Conservation (phyloP, 2,329 filamentous ascomycete species). For the Penicillium sp. region DNA sequence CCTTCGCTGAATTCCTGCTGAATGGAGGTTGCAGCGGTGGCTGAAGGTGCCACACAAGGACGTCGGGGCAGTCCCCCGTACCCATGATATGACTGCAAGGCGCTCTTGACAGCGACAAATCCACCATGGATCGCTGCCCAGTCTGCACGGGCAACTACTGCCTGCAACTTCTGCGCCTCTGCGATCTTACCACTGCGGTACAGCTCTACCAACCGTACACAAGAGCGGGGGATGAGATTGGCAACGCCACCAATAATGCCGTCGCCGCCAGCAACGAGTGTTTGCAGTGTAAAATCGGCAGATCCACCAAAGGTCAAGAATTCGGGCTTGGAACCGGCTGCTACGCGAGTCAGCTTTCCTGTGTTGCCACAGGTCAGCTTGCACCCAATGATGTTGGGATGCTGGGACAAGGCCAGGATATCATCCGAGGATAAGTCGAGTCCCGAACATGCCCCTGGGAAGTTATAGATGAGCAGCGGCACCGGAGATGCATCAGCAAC, state of each 20-base stretch:
- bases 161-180: conserved; percentile 70
- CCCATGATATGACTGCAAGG: conserved; percentile 72
- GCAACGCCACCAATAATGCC: conserved; percentile 82
- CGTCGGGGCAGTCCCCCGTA: conserved; percentile 72
- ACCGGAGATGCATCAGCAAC: conserved; percentile 57
- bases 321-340: conserved; percentile 42
- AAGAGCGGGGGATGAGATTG: conserved; percentile 78
- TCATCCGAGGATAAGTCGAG: conserved; percentile 63
- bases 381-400: conserved; percentile 62
- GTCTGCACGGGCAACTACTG: conserved; percentile 69
- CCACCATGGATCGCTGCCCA: conserved; percentile 78
- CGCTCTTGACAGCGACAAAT: conserved; percentile 80
- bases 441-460: conserved; percentile 61
- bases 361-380: conserved; percentile 71
- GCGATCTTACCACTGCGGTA: conserved; percentile 66
- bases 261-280: conserved; percentile 68
- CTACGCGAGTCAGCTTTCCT: conserved; percentile 62
- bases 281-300: conserved; percentile 81
- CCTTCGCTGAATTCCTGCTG: conserved; percentile 37
- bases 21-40: conserved; percentile 27
- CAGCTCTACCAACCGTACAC: conserved; percentile 70
- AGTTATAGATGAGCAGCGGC: conserved; percentile 67
- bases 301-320: conserved; percentile 87
- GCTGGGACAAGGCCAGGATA: conserved; percentile 52
- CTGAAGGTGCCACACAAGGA: conserved; percentile 52